Evolutionary conservation across 116 monocot species (phyloP).

Genomic region (Posidonia oceanica): DNA sequence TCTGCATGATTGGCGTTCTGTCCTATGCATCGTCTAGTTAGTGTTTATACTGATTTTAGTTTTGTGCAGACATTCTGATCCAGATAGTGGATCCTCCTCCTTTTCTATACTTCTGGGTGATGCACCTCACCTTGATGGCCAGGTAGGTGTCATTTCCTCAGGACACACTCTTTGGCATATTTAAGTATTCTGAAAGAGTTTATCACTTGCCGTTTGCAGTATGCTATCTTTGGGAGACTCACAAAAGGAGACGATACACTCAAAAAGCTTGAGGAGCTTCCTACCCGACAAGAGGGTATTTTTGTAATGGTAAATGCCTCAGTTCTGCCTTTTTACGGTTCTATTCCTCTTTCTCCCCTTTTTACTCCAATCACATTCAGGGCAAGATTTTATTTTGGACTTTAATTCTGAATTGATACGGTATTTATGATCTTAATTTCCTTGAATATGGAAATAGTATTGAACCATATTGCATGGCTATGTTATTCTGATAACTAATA

Average conservation of each 20-base stretch:
- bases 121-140: constrained; percentile 95
- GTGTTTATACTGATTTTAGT: not conserved
- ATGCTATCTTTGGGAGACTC: constrained; percentile 91
- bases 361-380: not conserved
- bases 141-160: constrained; percentile 33
- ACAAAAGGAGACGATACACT: constrained; percentile 92
- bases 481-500: not conserved
- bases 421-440: not conserved
- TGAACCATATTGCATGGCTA: too few species aligned
- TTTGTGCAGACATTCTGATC: constrained; percentile 29
- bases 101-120: constrained; percentile 96
- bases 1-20: too few species aligned
- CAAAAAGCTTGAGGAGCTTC: constrained; percentile 83
- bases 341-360: not conserved
- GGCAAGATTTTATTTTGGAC: not conserved
- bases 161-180: too few species aligned
- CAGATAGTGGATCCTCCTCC: constrained; percentile 84
- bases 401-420: not conserved
- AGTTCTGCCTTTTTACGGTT: not conserved
- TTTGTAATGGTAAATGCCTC: constrained; percentile 82
- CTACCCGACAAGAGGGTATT: constrained; percentile 87
- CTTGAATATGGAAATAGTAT: not conserved
- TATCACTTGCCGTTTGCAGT: constrained; percentile 12
- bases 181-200: too few species aligned
- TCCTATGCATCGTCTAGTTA: too few species aligned